Conservation (phyloP, 768 basidiomycete genomes). For the Terana coerulea region DNA sequence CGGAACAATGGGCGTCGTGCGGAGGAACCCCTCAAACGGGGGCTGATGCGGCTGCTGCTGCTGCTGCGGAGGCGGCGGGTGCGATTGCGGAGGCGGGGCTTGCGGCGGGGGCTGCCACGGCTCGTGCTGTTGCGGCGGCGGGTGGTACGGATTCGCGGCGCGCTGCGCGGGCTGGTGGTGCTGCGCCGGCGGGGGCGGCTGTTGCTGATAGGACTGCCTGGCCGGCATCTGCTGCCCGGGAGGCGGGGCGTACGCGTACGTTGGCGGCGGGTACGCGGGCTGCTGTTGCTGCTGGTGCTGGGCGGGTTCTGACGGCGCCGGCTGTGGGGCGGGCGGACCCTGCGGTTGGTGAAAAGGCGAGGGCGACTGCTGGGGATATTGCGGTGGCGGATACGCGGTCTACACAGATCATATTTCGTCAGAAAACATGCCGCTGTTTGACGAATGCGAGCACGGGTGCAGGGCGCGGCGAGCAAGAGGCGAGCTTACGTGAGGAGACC, state of each 20-base stretch:
- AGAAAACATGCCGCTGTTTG: constrained; percentile 7
- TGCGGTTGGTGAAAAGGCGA: constrained; percentile 33
- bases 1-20: constrained; percentile 39
- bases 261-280: constrained; percentile 31
- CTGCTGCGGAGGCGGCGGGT: constrained; percentile 17
- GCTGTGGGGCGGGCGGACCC: constrained; percentile 28
- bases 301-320: constrained; percentile 39
- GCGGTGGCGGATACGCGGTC: constrained; percentile 34
- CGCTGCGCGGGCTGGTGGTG: constrained; percentile 12
- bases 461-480: constrained; percentile 7
- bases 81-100: constrained; percentile 20
- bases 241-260: constrained; percentile 24
- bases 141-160: not conserved
- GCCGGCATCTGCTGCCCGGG: constrained; percentile 15
- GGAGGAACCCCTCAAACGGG: constrained; percentile 26
- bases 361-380: constrained; percentile 42
- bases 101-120: constrained; percentile 3
- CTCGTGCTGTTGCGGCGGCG: constrained; percentile 1
- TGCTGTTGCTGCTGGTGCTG: too few relatives aligned
- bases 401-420: constrained; percentile 17
- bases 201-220: constrained; percentile 9
- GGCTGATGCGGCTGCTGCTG: constrained; percentile 13
- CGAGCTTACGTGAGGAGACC: constrained; percentile 47
- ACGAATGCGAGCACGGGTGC: constrained; percentile 11
- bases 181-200: not conserved